Percentiles rank a stretch among this genome's conserved stretches.
Evolutionary conservation across 225 moss, liverwort and hornwort species (phyloP).

Genomic region (Bryum argenteum): DNA sequence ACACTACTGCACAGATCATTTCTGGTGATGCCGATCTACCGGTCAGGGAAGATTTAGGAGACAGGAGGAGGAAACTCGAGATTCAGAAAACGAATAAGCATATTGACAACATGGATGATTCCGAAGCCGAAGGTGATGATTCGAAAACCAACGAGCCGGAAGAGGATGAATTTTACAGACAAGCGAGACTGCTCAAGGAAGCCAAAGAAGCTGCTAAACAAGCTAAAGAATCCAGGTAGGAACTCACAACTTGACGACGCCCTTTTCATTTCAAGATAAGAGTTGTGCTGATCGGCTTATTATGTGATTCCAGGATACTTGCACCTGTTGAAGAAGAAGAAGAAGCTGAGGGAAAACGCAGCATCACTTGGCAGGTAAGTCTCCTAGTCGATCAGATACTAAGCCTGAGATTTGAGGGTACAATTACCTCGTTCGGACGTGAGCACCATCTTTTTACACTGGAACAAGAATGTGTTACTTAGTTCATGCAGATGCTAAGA

Average conservation of each 20-base stretch:
- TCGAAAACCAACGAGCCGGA: conserved; percentile 43
- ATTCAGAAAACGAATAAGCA: conserved; percentile 59
- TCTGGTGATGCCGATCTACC: conserved; percentile 97
- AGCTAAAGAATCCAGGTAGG: conserved; percentile 73
- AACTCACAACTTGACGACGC: background rate
- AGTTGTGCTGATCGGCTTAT: conserved; percentile 10
- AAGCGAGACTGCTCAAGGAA: conserved; percentile 72
- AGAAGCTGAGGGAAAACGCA: conserved; percentile 82
- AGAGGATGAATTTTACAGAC: conserved; percentile 69
- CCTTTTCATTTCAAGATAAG: background rate
- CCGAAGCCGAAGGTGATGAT: conserved; percentile 36
- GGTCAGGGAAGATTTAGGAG: conserved; percentile 81
- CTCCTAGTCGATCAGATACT: background rate
- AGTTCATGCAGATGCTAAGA: background rate
- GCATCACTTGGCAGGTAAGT: conserved; percentile 77
- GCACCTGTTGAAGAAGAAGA: conserved; percentile 68
- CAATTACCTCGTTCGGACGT: background rate
- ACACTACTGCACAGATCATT: conserved; percentile 45
- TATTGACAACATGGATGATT: conserved; percentile 32
- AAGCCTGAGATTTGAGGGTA: background rate
- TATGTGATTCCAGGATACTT: conserved; percentile 44
- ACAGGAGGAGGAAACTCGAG: conserved; percentile 83
- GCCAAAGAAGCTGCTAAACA: conserved; percentile 81
- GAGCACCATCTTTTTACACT: background rate
- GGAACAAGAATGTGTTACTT: background rate